Conservation (phyloP, 495 filamentous ascomycete species). For the Neurospora sp. region DNA sequence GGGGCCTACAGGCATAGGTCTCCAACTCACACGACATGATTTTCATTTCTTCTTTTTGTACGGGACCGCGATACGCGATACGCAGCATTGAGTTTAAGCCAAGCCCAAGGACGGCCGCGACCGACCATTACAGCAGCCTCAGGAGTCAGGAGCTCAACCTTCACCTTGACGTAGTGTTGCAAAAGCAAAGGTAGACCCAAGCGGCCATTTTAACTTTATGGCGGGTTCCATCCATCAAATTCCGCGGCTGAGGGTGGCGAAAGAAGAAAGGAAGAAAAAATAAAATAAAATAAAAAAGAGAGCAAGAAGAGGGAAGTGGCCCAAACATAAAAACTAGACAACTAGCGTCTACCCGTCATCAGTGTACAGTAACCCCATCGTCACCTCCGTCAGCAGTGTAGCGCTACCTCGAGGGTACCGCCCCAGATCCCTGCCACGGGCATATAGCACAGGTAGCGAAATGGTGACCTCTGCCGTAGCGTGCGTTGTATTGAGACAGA, state of each 20-base stretch:
- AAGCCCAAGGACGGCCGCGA: neutral
- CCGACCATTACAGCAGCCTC: neutral
- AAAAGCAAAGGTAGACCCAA: neutral
- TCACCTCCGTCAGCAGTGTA: neutral
- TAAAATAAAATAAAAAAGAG: neutral
- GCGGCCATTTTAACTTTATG: neutral
- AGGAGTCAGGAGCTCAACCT: neutral
- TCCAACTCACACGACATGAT: neutral
- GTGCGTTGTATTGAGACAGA: neutral
- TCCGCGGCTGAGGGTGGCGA: neutral
- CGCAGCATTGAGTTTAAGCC: neutral
- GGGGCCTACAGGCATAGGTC: neutral
- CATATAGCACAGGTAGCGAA: neutral
- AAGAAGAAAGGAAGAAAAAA: neutral
- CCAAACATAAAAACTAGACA: neutral
- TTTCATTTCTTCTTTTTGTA: neutral
- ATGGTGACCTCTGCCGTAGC: neutral
- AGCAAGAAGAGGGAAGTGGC: neutral
- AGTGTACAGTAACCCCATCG: neutral
- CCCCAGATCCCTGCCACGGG: neutral
- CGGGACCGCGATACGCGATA: neutral
- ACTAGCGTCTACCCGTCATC: neutral
- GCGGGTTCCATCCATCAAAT: neutral
- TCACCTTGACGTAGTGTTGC: neutral
- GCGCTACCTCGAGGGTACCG: neutral